Evolutionary conservation across 805 yeast genomes (phyloP), one percentile per base, ranked within the genome.

Genomic region (Yamadazyma scolyti): DNA sequence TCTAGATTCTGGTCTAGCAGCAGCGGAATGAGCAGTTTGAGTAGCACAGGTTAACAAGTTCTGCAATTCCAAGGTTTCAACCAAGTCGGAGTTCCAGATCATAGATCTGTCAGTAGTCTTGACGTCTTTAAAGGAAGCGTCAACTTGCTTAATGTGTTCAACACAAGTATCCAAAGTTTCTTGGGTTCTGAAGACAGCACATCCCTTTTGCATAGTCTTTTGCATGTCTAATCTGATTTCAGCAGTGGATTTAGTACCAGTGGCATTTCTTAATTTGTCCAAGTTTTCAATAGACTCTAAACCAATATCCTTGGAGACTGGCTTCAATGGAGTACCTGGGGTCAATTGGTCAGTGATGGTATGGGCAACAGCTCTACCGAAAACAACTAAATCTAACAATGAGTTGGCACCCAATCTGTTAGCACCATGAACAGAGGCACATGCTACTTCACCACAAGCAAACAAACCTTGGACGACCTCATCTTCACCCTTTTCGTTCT

Each of bases 361-460:
- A 65, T 87, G 93, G 31, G 96, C 81, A 28, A 90, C 97, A 46
- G 97, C 97, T 73, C 98, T 86, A 55, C 98, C 98, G 54, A 90
- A 90, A 43, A 90, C 97, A 43, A 90, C 98, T 61, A 90, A 72
- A 68, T 90, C 98, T 53, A 90, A 78, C 52, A 90, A 72, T 8
- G 98, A 93, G 78, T 90, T 90, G 46, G 98, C 98, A 65, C 98
- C 98, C 48, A 90, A 75, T 75, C 98, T 88, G 77, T 90, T 90
- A 43, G 98, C 98, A 69, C 98, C 98, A 60, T 90, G 98, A 38
- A 90, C 98, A 20, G 97, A 88, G 42, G 95, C 97, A 77, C 97
- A 90, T 26, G 97, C 98, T 46, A 95, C 89, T 73, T 90, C 98
- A 75, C 98, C 98, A 72, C 97, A 88, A 10, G 98, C 97, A 61